These are phyloP conservation scores for Dunaliella salina DNA, from an alignment of 163 green algal genomes.

Conservation along the genomic window DNA sequence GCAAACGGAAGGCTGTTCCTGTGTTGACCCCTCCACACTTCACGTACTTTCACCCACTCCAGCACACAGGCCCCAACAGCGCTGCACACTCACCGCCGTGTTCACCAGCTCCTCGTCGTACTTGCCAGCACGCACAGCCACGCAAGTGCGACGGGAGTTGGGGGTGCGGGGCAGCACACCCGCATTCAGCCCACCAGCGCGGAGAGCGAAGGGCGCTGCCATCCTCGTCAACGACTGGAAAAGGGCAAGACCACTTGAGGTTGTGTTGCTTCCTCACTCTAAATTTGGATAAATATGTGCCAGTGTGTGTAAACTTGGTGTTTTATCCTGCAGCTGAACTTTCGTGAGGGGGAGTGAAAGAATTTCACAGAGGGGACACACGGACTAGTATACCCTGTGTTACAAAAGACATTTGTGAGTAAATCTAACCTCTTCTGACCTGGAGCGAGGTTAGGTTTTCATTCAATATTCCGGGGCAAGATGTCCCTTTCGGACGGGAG, in stretches of 20 bases:
- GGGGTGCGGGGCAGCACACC: background rate
- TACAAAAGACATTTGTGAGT: no score
- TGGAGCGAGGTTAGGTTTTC: no score
- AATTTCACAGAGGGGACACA: background rate
- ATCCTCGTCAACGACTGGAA: background rate
- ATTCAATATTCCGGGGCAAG: no score
- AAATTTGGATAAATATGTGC: background rate
- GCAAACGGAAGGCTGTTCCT: no score
- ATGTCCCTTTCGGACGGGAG: no score
- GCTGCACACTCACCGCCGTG: slow-evolving; percentile 67
- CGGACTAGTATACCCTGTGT: no score
- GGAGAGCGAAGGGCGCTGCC: background rate
- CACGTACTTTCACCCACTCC: background rate
- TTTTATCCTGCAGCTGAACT: background rate
- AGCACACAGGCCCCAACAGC: background rate
- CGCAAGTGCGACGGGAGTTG: background rate
- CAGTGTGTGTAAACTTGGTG: background rate
- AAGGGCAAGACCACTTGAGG: background rate
- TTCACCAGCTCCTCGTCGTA: slow-evolving; percentile 91
- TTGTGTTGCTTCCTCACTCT: background rate
- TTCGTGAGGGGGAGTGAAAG: background rate
- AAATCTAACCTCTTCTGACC: no score
- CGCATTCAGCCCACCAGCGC: background rate
- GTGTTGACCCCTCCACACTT: no score
- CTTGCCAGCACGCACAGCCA: slow-evolving; percentile 31